Conservation (phyloP, 768 basidiomycete species). For the Mycena indigotica region DNA sequence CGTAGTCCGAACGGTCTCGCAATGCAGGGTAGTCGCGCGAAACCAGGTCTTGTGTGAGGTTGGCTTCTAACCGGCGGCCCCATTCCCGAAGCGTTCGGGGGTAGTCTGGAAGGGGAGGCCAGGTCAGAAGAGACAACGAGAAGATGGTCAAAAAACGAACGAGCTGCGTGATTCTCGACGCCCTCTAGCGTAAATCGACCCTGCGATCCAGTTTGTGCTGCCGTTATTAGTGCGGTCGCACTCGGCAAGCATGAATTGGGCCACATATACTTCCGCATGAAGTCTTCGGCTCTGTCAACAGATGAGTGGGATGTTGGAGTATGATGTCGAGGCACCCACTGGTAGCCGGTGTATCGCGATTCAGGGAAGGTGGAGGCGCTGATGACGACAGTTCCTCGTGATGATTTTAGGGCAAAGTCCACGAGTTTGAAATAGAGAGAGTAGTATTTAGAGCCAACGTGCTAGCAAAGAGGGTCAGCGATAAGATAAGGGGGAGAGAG, state of each 20-base stretch:
- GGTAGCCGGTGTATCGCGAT: constrained; percentile 66
- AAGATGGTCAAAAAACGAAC: constrained; percentile 41
- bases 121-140: not conserved
- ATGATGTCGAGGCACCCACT: constrained; percentile 48
- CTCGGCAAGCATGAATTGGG: constrained; percentile 87
- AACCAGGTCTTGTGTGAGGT: constrained; percentile 60
- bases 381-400: constrained; percentile 67
- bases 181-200: constrained; percentile 81
- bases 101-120: constrained; percentile 62
- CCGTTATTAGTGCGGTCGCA: constrained; percentile 76
- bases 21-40: constrained; percentile 62
- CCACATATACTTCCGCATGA: constrained; percentile 90
- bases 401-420: constrained; percentile 73
- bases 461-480: constrained; percentile 32
- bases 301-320: constrained; percentile 5
- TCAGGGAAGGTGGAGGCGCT: constrained; percentile 73
- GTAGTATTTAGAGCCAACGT: constrained; percentile 60
- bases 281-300: constrained; percentile 65
- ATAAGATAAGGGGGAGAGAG: constrained; percentile 45
- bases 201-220: constrained; percentile 68
- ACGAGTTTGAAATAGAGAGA: constrained; percentile 74
- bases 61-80: constrained; percentile 73
- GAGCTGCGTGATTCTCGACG: constrained; percentile 83
- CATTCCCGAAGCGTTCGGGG: constrained; percentile 93
- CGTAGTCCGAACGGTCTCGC: constrained; percentile 57